phyloP scores from a whole-genome alignment of 306 rosid genomes.

The Sicyos baderoa region DNA sequence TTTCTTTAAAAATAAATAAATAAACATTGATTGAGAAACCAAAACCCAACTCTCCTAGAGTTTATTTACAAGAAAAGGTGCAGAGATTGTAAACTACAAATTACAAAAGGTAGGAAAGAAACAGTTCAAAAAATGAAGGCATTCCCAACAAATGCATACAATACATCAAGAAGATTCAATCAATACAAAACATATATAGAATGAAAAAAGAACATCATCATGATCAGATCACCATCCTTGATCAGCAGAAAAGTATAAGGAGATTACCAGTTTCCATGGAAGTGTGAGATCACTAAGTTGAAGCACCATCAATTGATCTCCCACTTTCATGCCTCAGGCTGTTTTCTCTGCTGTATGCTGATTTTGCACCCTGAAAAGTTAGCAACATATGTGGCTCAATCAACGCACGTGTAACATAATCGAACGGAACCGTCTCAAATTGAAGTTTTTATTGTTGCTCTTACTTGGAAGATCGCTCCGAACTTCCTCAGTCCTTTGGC shows the following conservation, averaged over 20 bases:
- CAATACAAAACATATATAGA: neutral
- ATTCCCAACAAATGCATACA: slow-evolving; percentile 15
- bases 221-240: slow-evolving; percentile 2
- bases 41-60: neutral
- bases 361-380: slow-evolving; percentile 70
- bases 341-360: slow-evolving; percentile 58
- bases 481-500: slow-evolving; percentile 60
- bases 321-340: slow-evolving; percentile 68
- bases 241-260: neutral
- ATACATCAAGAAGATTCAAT: neutral
- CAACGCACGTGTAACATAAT: neutral
- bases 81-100: neutral
- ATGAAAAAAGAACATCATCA: neutral
- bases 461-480: slow-evolving; percentile 84
- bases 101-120: neutral
- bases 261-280: slow-evolving; percentile 9
- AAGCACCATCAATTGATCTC: slow-evolving; percentile 19
- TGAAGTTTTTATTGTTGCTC: neutral
- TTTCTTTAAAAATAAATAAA: neutral
- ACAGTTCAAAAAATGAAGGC: neutral
- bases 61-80: neutral
- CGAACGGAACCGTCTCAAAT: neutral
- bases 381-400: slow-evolving; percentile 16
- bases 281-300: slow-evolving; percentile 38
- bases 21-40: neutral